A percentile compares a stretch with the other conserved stretches of the same genome.
Conservation (phyloP, 768 basidiomycete species). For the Naganishia randhawae region DNA sequence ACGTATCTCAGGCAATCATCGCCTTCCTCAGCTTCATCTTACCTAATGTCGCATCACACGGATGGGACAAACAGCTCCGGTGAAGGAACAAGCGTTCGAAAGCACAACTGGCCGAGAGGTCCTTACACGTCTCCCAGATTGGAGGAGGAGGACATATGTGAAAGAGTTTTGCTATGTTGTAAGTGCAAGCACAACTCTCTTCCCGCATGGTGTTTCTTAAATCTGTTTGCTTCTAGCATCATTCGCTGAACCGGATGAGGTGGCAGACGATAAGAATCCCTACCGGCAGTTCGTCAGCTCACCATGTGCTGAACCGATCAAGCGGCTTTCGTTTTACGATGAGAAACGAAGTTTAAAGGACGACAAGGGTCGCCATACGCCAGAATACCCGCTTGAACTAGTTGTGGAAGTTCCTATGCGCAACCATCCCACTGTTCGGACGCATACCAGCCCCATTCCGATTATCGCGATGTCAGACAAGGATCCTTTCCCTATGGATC, state of each 20-base stretch:
- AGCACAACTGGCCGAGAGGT: neutral
- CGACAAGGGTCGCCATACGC: neutral
- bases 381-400: neutral
- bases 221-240: neutral
- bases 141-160: slow-evolving; percentile 15
- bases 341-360: neutral
- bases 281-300: neutral
- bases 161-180: slow-evolving; percentile 4
- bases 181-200: neutral
- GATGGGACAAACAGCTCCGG: neutral
- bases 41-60: neutral
- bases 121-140: neutral
- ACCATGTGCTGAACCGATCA: neutral
- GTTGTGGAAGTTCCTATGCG: slow-evolving; percentile 6
- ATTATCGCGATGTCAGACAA: too few relatives aligned
- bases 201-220: too few relatives aligned
- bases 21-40: slow-evolving; percentile 12
- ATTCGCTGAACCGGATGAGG: neutral
- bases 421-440: too few relatives aligned
- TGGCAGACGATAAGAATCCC: neutral
- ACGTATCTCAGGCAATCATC: neutral
- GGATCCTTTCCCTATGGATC: neutral
- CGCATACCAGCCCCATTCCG: neutral
- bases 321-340: neutral
- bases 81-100: neutral